Evolutionary conservation across 1,139 yeast genomes (phyloP).

Genomic region (Suhomyces terraborum): DNA sequence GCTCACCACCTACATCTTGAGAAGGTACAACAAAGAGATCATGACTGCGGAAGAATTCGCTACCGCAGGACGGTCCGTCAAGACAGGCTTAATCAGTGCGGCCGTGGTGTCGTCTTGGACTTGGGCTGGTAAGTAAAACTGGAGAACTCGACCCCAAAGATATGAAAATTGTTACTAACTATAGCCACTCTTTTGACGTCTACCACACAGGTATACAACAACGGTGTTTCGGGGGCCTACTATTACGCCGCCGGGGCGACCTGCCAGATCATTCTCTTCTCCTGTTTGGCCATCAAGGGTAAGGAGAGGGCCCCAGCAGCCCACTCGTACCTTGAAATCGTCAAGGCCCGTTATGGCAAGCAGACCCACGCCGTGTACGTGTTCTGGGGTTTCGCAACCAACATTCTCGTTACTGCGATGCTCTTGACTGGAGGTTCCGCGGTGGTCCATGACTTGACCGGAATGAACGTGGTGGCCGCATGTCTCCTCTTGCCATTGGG

Average conservation of each 20-base stretch:
- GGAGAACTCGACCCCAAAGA: no score
- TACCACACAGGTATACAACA: slow-evolving; percentile 72
- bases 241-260: slow-evolving; percentile 78
- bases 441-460: slow-evolving; percentile 72
- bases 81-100: slow-evolving; percentile 77
- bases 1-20: slow-evolving; percentile 64
- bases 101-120: slow-evolving; percentile 94
- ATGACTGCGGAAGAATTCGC: slow-evolving; percentile 89
- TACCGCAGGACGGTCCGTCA: slow-evolving; percentile 84
- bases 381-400: slow-evolving; percentile 83
- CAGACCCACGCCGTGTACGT: slow-evolving; percentile 67
- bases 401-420: slow-evolving; percentile 86
- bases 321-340: slow-evolving; percentile 73
- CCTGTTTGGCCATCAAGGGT: slow-evolving; percentile 72
- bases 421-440: slow-evolving; percentile 85
- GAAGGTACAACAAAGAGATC: slow-evolving; percentile 75
- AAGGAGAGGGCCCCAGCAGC: slow-evolving; percentile 74
- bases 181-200: slow-evolving; percentile 68
- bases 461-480: slow-evolving; percentile 81
- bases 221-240: slow-evolving; percentile 76
- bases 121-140: slow-evolving; percentile 59
- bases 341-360: slow-evolving; percentile 69
- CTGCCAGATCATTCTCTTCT: slow-evolving; percentile 71
- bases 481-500: slow-evolving; percentile 81
- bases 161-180: slow-evolving; percentile 7